Percentiles rank a stretch among this genome's conserved stretches.
Evolutionary conservation across 805 yeast genomes (phyloP).

Genomic region (Barnettozyma vustinii): DNA sequence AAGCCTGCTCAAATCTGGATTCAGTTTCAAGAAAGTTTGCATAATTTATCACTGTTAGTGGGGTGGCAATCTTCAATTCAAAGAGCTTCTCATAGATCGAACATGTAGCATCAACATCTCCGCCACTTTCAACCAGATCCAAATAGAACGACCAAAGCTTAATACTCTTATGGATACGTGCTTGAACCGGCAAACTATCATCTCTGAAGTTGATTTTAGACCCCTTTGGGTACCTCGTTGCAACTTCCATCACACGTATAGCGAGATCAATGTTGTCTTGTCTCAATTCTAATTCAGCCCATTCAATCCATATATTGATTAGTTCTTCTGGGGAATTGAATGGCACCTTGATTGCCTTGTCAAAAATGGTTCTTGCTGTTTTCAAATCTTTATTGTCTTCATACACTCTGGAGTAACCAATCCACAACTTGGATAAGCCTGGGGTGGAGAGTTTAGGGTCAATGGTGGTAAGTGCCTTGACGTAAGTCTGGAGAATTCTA

Average conservation of each 20-base stretch:
- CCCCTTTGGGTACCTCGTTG: constrained; percentile 36
- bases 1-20: constrained; percentile 42
- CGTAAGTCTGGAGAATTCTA: constrained; percentile 50
- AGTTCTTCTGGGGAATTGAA: constrained; percentile 58
- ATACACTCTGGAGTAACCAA: constrained; percentile 60
- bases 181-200: constrained; percentile 44
- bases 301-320: constrained; percentile 62
- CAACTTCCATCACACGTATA: constrained; percentile 34
- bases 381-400: constrained; percentile 46
- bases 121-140: constrained; percentile 59
- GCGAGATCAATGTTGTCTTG: constrained; percentile 43
- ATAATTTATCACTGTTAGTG: constrained; percentile 58
- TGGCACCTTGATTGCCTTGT: constrained; percentile 67
- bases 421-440: constrained; percentile 61
- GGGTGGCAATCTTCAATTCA: constrained; percentile 61
- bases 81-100: constrained; percentile 50
- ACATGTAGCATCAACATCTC: constrained; percentile 34
- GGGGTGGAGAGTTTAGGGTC: constrained; percentile 49
- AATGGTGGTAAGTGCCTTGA: constrained; percentile 59
- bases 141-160: constrained; percentile 71
- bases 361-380: constrained; percentile 57
- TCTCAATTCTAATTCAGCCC: constrained; percentile 65
- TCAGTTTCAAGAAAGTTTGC: constrained; percentile 53
- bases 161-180: constrained; percentile 52
- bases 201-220: constrained; percentile 34